Evolutionary conservation across 2,329 filamentous ascomycete genomes (phyloP).

Genomic region (Pyrenophora teres): DNA sequence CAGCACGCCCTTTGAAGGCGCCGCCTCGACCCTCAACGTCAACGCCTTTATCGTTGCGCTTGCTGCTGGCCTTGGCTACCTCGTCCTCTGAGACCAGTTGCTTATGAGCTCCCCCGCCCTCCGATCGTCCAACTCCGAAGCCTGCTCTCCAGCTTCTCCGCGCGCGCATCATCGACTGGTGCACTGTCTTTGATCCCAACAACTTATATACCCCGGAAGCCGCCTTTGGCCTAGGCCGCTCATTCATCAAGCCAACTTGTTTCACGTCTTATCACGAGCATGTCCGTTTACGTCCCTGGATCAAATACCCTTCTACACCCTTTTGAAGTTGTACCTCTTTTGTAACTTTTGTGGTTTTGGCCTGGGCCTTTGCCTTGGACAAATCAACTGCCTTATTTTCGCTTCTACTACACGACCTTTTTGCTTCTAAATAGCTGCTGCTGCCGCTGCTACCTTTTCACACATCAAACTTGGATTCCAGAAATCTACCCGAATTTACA

Average conservation of each 20-base stretch:
- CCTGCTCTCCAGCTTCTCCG: constrained; percentile 18
- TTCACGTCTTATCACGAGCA: constrained; percentile 32
- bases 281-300: constrained; percentile 19
- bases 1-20: constrained; percentile 39
- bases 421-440: no score
- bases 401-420: background rate
- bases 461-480: no score
- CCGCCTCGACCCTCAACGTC: constrained; percentile 38
- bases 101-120: constrained; percentile 10
- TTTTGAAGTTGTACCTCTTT: no score
- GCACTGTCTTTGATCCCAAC: constrained; percentile 33
- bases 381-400: background rate
- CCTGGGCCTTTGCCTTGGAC: no score
- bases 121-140: background rate
- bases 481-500: constrained; percentile 4
- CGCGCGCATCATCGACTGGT: constrained; percentile 37
- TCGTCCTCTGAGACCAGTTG: constrained; percentile 38
- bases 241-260: constrained; percentile 9
- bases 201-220: constrained; percentile 18
- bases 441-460: no score
- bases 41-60: constrained; percentile 38
- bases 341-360: no score
- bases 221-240: constrained; percentile 20
- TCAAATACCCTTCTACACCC: constrained; percentile 1
- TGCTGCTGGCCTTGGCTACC: constrained; percentile 41